Evolutionary conservation across 1,139 yeast species (phyloP), one percentile per base, ranked within the genome.

Genomic region (Saccharomyces hybrid): DNA sequence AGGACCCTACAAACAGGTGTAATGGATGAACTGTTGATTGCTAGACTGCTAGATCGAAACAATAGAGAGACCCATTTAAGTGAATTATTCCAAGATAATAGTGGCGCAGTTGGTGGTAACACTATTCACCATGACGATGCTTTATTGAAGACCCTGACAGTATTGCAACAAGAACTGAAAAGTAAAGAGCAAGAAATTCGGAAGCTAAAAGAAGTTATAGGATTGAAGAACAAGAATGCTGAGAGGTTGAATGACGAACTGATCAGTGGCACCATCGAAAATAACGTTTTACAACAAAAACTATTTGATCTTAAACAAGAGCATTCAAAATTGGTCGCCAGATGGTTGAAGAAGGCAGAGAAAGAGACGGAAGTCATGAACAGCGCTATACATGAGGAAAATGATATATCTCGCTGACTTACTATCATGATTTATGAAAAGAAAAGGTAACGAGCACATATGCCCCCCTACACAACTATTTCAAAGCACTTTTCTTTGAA

Each of bases 221-320:
- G 64, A n/a, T 78, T 82, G 58, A 82, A 79, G 68, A 77, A 78
- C 53, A 78, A 78, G 58, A 78, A 83, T 12, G 75, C 83, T 26
- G 89, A 84, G 60, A 72, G 78, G 14, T 72, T 85, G 47, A 85
- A 86, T 60, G 95, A 88, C 66, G 95, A 87, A 61, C 71, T 85
- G 14, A 74, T 89, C 50, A 80, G 88, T 27, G 72, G 79, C 52
- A 87, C 83, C 63, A 83, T 89, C 52, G 95, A 86, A 67, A 79
- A 81, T 58, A 87, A 86, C 60, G 77, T 88, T 26, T 69, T 84
- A 50, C 78, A 74, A 42, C 78, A 77, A 4, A 73, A 73, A 57
- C 68, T 78, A n/a, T 64, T 63, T 3, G 64, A 67, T 24, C 67
- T 81, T 38, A 71, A 72, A 48, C 60, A 59, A 14, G 89, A 84